These are phyloP conservation scores for Xylariaceae sp. DNA, from an alignment of 2,329 filamentous ascomycete genomes.

Conservation along the genomic window DNA sequence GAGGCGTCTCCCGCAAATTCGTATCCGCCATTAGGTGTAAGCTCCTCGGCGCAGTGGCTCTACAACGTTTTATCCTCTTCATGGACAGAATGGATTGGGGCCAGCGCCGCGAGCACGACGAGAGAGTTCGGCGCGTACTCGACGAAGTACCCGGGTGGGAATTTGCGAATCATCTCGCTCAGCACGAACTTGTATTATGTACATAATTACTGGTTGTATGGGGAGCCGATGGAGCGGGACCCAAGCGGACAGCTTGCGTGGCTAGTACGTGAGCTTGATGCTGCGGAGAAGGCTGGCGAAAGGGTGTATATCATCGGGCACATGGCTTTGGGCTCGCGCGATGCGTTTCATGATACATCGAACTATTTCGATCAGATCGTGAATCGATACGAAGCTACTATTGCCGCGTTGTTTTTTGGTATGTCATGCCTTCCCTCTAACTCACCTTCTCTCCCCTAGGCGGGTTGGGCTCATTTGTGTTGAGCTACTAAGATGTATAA, in stretches of 20 bases:
- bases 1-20: constrained; percentile 60
- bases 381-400: constrained; percentile 58
- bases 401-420: constrained; percentile 62
- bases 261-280: constrained; percentile 59
- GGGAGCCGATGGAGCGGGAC: constrained; percentile 55
- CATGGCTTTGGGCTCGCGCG: constrained; percentile 57
- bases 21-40: constrained; percentile 50
- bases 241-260: constrained; percentile 59
- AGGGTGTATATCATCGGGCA: constrained; percentile 64
- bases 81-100: constrained; percentile 56
- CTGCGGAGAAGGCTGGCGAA: constrained; percentile 57
- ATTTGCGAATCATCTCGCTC: constrained; percentile 63
- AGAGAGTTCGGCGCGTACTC: constrained; percentile 57
- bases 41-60: constrained; percentile 55
- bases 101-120: constrained; percentile 43
- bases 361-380: constrained; percentile 60
- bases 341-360: constrained; percentile 59
- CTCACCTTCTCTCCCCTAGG: neutral
- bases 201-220: constrained; percentile 63
- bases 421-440: constrained; percentile 5
- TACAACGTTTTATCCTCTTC: constrained; percentile 54
- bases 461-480: neutral
- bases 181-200: constrained; percentile 66
- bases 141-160: constrained; percentile 49
- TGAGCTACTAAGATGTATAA: neutral